These are phyloP conservation scores for Telfairia occidentalis DNA, from an alignment of 331 rosid species.

Conservation along the genomic window DNA sequence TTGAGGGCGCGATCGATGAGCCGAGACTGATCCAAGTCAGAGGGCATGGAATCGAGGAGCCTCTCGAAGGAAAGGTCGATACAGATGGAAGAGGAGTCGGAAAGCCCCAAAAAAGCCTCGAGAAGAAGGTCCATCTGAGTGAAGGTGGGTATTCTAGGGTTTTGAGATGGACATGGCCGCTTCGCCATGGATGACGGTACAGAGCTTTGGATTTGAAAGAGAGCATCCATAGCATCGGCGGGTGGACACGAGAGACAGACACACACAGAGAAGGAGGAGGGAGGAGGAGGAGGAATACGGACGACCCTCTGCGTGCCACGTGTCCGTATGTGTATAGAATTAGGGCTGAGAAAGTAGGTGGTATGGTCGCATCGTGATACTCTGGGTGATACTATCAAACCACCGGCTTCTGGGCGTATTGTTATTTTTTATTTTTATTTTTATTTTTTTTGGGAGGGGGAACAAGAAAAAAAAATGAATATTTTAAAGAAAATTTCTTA, in stretches of 20 bases:
- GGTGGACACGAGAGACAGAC: constrained; percentile 21
- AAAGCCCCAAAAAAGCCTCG: constrained; percentile 43
- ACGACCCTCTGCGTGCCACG: constrained; percentile 3
- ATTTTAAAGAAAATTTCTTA: neutral
- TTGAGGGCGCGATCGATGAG: constrained; percentile 62
- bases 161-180: constrained; percentile 79
- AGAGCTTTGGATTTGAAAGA: constrained; percentile 26
- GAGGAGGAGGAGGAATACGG: neutral
- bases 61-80: constrained; percentile 68
- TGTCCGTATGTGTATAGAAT: neutral
- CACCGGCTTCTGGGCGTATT: neutral
- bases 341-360: neutral
- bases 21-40: constrained; percentile 49
- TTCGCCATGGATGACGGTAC: constrained; percentile 68
- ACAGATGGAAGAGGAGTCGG: constrained; percentile 57
- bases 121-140: constrained; percentile 37
- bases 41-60: constrained; percentile 49
- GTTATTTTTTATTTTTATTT: neutral
- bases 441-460: neutral
- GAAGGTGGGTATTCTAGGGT: constrained; percentile 36
- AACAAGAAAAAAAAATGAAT: neutral
- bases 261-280: neutral
- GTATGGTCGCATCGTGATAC: neutral
- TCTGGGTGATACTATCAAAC: neutral
- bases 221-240: constrained; percentile 38